Base-by-base conservation (phyloP, 2,329 filamentous ascomycete species). In the Aspergillus vadensis region DNA sequence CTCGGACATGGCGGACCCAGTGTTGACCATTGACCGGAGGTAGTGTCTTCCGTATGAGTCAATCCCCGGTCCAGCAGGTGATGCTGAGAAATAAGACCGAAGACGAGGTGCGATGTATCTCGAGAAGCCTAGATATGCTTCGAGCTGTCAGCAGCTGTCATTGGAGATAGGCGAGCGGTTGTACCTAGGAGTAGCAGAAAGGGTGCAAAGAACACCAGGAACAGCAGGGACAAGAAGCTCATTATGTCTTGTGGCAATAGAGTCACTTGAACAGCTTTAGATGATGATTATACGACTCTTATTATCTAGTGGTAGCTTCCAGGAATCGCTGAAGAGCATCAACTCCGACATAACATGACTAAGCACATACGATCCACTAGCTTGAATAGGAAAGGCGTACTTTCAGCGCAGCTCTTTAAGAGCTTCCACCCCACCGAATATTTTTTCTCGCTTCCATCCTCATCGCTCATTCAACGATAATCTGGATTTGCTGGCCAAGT, bases 11-110 rank as follows among this genome's bases (percentile, higher is more conserved):
- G 80, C 81, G 36, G 80, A 77, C 6, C 81, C 82, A 7, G 80
- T 80, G 43, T 81, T 81, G n/a, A 82, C 81, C 73, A 87, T 82
- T 14, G 80, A 81, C 47, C 83, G 79, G 44, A 84, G 81, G 65
- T 87, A 87, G 63, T 81, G 81, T 53, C 81, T 77, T 43, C 83
- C 85, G 65, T 85, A 87, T 2, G 80, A 79, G 51, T 76, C 75
- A 50, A 79, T 65, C 36, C 77, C 75, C 52, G 79, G 74, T 57
- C 79, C 78, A 44, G 78, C 69, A 19, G 76, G 78, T 55, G 77
- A 77, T 55, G 81, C 78, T 30, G 76, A 77, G 53, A 80, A 74
- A 57, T 78, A 79, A 43, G 80, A 78, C 52, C 82, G 81, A 64
- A 86, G 78, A 36, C 78, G 75, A 64, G 83, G 80, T 23, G 84